Conservation (phyloP, 768 basidiomycete species). For the Fibroporia radiculosa region DNA sequence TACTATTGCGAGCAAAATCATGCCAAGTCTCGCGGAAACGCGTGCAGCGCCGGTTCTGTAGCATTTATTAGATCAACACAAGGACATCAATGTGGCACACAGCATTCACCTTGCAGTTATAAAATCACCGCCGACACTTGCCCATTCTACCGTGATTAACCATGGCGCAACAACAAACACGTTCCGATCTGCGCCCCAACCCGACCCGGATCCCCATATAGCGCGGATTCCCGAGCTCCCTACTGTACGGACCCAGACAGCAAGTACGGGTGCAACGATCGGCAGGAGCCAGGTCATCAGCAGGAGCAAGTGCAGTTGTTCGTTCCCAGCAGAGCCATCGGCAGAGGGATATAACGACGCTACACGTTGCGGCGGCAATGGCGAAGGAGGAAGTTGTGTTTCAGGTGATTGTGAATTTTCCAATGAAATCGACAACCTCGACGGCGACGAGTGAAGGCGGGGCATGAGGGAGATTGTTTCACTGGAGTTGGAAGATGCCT, state of each 20-base stretch:
- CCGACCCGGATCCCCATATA: constrained; percentile 74
- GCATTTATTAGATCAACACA: too few species aligned
- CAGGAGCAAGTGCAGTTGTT: constrained; percentile 50
- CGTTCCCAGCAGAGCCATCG: neutral
- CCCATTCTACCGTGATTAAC: constrained; percentile 54
- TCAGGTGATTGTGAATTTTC: neutral
- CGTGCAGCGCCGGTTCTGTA: too few species aligned
- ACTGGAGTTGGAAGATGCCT: constrained; percentile 1
- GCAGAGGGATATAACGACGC: neutral
- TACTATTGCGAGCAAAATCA: constrained; percentile 38
- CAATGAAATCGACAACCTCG: constrained; percentile 4
- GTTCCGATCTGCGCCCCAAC: constrained; percentile 78
- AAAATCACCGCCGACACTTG: constrained; percentile 26
- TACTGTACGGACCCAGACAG: constrained; percentile 86
- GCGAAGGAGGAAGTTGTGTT: neutral
- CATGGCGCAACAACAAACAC: constrained; percentile 58
- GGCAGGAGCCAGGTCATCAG: constrained; percentile 81
- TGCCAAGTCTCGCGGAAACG: constrained; percentile 45
- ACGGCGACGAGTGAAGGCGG: neutral
- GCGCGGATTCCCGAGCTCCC: constrained; percentile 70
- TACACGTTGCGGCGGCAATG: neutral
- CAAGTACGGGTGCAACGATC: constrained; percentile 65
- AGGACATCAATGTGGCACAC: too few species aligned
- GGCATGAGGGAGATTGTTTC: neutral
- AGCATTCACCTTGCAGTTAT: constrained; percentile 27